phyloP scores from a whole-genome alignment of 352 stramenopile species.

The Phytopythium oedochilum region DNA sequence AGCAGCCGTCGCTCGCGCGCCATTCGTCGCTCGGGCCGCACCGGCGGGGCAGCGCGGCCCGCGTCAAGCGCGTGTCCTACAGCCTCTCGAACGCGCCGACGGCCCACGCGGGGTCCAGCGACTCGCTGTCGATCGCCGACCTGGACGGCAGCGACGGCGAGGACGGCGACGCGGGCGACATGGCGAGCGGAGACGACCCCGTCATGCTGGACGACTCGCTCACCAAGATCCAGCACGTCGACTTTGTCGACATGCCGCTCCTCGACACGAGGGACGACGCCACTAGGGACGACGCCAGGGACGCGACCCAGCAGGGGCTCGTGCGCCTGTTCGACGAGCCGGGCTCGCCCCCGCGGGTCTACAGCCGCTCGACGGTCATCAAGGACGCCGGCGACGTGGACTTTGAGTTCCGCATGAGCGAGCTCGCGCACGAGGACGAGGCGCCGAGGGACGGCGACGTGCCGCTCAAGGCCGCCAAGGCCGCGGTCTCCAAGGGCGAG shows the following conservation, averaged over 20 bases:
- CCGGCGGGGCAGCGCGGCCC: slow-evolving; percentile 4
- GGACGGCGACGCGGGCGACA: slow-evolving; percentile 1
- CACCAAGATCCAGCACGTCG: slow-evolving; percentile 32
- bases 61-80: slow-evolving; percentile 11
- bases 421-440: slow-evolving; percentile 9
- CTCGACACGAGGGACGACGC: slow-evolving; percentile 21
- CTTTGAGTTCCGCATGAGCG: slow-evolving; percentile 13
- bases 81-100: slow-evolving; percentile 13
- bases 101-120: slow-evolving; percentile 23
- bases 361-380: neutral
- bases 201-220: slow-evolving; percentile 41
- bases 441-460: neutral
- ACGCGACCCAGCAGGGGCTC: slow-evolving; percentile 6
- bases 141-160: slow-evolving; percentile 12
- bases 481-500: slow-evolving; percentile 20
- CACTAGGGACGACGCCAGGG: slow-evolving; percentile 16
- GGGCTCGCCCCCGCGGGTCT: neutral
- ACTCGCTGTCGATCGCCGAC: slow-evolving; percentile 40
- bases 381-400: slow-evolving; percentile 5
- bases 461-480: slow-evolving; percentile 7
- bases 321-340: slow-evolving; percentile 2
- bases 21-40: slow-evolving; percentile 23
- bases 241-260: slow-evolving; percentile 39
- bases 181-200: slow-evolving; percentile 21
- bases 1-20: slow-evolving; percentile 8